Evolutionary conservation across 2,329 filamentous ascomycete species (phyloP).

Genomic region (Epichloe festucae): DNA sequence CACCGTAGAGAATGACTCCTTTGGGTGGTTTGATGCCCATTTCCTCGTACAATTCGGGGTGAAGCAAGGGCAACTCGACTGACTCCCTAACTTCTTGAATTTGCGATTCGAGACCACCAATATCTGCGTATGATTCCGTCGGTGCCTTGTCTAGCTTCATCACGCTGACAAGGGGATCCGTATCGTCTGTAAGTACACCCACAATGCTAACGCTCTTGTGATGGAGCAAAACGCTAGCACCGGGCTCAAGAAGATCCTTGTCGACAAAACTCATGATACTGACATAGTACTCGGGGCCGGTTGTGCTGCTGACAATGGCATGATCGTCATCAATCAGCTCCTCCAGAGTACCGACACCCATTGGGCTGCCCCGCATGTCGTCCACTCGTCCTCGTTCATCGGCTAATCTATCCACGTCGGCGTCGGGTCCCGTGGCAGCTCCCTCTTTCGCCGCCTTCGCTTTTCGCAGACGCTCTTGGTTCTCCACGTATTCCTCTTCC

Average conservation of each 20-base stretch:
- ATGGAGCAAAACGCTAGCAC: slow-evolving; percentile 86
- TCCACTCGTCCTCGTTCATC: slow-evolving; percentile 92
- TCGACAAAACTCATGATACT: slow-evolving; percentile 99
- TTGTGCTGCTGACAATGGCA: slow-evolving; percentile 94
- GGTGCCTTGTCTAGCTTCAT: slow-evolving; percentile 99
- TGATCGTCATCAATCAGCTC: slow-evolving; percentile 99
- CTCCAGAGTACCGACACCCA: slow-evolving; percentile 95
- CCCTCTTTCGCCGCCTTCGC: slow-evolving; percentile 71
- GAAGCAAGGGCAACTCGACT: slow-evolving; percentile 84
- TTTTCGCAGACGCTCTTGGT: slow-evolving; percentile 91
- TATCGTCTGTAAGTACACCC: slow-evolving; percentile 89
- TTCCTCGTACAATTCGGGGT: slow-evolving; percentile 96
- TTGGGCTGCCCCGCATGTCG: slow-evolving; percentile 95
- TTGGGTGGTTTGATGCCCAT: slow-evolving; percentile 99
- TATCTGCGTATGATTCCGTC: slow-evolving; percentile 96
- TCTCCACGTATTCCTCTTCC: slow-evolving; percentile 98
- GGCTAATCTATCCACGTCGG: slow-evolving; percentile 68
- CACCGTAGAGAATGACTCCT: slow-evolving; percentile 97
- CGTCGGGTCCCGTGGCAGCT: slow-evolving; percentile 55
- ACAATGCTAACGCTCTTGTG: slow-evolving; percentile 98
- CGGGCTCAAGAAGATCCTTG: slow-evolving; percentile 93
- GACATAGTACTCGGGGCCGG: slow-evolving; percentile 96
- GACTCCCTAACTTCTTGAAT: slow-evolving; percentile 99
- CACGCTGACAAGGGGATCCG: slow-evolving; percentile 88
- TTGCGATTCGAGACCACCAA: slow-evolving; percentile 86